These are phyloP conservation scores for Boletus fagicola DNA, from an alignment of 768 basidiomycete species.

Conservation along the genomic window DNA sequence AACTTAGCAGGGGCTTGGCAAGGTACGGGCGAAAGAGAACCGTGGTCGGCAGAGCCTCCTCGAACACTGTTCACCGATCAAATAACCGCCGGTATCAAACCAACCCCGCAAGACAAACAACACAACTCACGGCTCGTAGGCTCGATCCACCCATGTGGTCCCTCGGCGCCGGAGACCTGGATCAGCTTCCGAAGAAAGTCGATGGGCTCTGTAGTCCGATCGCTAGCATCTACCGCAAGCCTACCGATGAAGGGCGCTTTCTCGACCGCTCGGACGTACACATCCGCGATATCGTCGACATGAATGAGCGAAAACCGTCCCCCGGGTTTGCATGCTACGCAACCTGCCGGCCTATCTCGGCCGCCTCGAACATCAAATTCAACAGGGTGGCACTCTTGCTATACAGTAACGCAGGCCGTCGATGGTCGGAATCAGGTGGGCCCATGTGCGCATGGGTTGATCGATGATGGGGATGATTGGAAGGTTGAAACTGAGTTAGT, in stretches of 20 bases:
- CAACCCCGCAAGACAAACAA: no score
- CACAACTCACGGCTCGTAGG: conserved; percentile 25
- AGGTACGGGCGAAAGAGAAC: conserved; percentile 22
- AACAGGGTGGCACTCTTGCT: conserved; percentile 28
- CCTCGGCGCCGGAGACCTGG: conserved; percentile 29
- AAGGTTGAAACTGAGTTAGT: no score
- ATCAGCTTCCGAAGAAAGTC: conserved; percentile 28
- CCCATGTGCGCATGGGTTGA: no score
- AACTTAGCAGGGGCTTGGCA: conserved; percentile 33
- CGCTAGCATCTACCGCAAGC: conserved; percentile 28
- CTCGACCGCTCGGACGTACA: conserved; percentile 34
- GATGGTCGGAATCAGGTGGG: conserved; percentile 23
- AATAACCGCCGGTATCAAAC: not conserved
- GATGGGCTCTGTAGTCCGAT: conserved; percentile 27
- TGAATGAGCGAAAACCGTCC: conserved; percentile 32
- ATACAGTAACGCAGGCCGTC: conserved; percentile 32
- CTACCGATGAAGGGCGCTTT: conserved; percentile 30
- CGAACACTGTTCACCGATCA: conserved; percentile 16
- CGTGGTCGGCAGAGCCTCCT: conserved; percentile 26
- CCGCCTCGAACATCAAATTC: conserved; percentile 24
- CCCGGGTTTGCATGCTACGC: conserved; percentile 26
- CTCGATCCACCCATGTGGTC: conserved; percentile 17
- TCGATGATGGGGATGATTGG: no score
- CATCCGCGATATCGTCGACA: conserved; percentile 35
- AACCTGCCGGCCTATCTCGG: conserved; percentile 19